These are phyloP conservation scores for Syncephalastrum contaminatum DNA, from an alignment of 371 early-diverging fungal species.

Conservation along the genomic window DNA sequence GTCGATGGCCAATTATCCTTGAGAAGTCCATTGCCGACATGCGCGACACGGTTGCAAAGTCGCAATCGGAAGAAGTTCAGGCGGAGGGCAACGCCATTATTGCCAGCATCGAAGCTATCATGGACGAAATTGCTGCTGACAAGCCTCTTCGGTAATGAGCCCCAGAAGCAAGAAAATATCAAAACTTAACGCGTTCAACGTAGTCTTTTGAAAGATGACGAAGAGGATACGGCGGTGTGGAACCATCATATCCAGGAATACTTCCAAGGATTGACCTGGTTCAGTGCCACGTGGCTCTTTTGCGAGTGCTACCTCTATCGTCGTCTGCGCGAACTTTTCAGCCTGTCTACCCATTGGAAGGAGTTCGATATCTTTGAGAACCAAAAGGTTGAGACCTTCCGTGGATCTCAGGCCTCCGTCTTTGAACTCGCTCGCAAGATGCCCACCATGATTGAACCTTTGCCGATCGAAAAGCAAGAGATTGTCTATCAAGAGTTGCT, in stretches of 20 bases:
- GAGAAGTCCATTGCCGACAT: constrained; percentile 71
- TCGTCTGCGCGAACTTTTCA: constrained; percentile 65
- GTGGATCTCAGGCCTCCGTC: constrained; percentile 61
- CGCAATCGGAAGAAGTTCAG: constrained; percentile 16
- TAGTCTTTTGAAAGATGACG: constrained; percentile 61
- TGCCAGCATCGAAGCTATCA: constrained; percentile 55
- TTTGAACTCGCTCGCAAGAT: constrained; percentile 63
- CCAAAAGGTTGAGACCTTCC: constrained; percentile 73
- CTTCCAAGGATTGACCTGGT: constrained; percentile 64
- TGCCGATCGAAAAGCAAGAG: constrained; percentile 35
- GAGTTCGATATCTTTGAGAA: constrained; percentile 72
- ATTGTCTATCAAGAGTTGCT: constrained; percentile 69
- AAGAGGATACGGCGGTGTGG: constrained; percentile 63
- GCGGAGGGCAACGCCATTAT: constrained; percentile 70
- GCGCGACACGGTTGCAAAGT: constrained; percentile 40
- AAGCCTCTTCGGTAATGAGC: constrained; percentile 52
- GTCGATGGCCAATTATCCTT: constrained; percentile 83
- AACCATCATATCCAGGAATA: constrained; percentile 54
- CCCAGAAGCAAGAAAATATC: not conserved
- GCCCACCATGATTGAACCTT: constrained; percentile 36
- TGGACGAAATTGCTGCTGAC: constrained; percentile 69
- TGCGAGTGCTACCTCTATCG: constrained; percentile 86
- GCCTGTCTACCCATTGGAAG: constrained; percentile 57
- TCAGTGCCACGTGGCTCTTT: constrained; percentile 74
- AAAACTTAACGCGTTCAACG: not conserved